A percentile compares a stretch with the other conserved stretches of the same genome.
phyloP scores from a whole-genome alignment of 495 filamentous ascomycete genomes.

The Aspergillus steynii region DNA sequence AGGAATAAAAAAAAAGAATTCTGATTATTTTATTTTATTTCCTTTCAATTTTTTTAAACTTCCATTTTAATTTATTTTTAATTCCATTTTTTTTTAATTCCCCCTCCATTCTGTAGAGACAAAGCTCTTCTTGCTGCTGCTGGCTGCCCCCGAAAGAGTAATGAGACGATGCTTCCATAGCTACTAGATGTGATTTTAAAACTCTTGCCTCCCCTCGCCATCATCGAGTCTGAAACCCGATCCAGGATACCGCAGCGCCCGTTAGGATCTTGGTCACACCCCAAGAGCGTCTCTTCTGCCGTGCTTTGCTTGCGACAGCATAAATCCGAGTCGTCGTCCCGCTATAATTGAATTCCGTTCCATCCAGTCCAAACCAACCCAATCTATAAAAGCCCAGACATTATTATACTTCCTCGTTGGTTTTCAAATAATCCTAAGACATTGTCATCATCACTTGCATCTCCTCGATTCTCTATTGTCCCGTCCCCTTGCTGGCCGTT shows the following conservation, averaged over 20 bases:
- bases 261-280: background rate
- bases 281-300: no score
- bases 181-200: background rate
- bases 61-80: constrained; percentile 4
- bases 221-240: background rate
- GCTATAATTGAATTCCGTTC: background rate
- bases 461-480: constrained; percentile 15
- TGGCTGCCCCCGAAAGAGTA: background rate
- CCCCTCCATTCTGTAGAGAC: background rate
- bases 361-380: background rate
- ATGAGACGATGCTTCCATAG: background rate
- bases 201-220: background rate
- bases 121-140: background rate
- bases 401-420: constrained; percentile 7
- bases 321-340: background rate
- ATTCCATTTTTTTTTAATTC: constrained; percentile 1
- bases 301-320: no score
- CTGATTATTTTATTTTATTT: constrained; percentile 3
- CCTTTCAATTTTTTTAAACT: constrained; percentile 1
- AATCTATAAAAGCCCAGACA: background rate
- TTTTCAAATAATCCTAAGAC: constrained; percentile 23
- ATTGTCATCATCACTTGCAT: constrained; percentile 18
- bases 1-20: constrained; percentile 13
- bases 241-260: background rate
- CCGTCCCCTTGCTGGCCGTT: constrained; percentile 29